Conservation (phyloP, 2,329 filamentous ascomycete genomes). For the Alternaria longipes region DNA sequence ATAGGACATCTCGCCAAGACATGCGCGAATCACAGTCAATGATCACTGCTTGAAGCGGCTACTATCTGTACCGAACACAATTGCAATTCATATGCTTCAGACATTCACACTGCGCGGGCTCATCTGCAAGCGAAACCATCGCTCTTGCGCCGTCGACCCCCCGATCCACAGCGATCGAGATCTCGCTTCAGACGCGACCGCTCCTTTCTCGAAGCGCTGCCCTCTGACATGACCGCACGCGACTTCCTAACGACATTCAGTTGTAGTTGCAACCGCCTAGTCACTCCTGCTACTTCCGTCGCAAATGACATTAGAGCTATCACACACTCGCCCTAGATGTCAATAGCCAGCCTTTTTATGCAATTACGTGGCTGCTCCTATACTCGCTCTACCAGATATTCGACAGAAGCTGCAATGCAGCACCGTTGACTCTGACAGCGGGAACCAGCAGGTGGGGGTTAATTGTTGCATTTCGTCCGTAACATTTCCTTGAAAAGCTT, state of each 20-base stretch:
- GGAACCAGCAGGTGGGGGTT: background rate
- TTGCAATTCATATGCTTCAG: background rate
- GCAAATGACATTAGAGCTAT: background rate
- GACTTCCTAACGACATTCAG: background rate
- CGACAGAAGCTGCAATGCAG: background rate
- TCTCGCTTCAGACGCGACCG: constrained; percentile 9
- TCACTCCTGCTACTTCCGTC: background rate
- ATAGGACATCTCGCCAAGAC: constrained; percentile 33
- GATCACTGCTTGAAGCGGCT: constrained; percentile 9
- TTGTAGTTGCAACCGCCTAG: background rate
- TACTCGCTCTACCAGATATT: background rate
- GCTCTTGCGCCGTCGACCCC: constrained; percentile 3
- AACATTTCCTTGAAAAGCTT: background rate
- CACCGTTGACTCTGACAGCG: background rate
- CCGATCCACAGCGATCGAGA: constrained; percentile 10
- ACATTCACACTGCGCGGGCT: background rate
- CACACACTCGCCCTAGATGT: background rate
- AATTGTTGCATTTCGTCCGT: constrained; percentile 3
- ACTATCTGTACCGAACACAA: background rate
- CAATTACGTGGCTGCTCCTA: background rate
- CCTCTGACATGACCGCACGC: background rate
- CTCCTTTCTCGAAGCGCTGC: background rate
- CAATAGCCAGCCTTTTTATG: background rate
- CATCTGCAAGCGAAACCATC: constrained; percentile 8
- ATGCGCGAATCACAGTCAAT: constrained; percentile 12